Evolutionary conservation across 345 rosid species (phyloP), one percentile per base, ranked within the genome.

Genomic region (Capsella bursapastoris): DNA sequence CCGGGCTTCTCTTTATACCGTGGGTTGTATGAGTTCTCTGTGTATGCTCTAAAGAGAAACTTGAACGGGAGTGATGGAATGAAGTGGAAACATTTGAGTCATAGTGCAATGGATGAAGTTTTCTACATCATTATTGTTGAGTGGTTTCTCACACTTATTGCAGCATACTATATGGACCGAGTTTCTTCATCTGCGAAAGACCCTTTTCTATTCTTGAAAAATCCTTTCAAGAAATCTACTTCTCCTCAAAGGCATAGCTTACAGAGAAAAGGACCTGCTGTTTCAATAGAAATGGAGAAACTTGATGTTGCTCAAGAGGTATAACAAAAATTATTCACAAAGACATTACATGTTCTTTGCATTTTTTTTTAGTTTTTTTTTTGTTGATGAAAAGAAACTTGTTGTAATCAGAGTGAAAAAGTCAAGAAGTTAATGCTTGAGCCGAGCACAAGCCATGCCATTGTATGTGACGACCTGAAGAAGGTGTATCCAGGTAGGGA

Each of bases 1-100:
- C 98, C 98, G 22, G 97, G 97, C 44, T 94, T 91, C 55, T 71
- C 97, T 67, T 70, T 94, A 18, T 90, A 64, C 55, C 97, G 97
- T 45, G 97, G 98, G n/a, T 61, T 94, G 66, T 94, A 91, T 11
- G 97, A 94, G 79, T 85, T 94, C 28, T 80, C 87, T 0, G 82
- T 81, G 45, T 87, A 83, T 70, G 66, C 97, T 47, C 77, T 85
- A 29, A 56, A 5, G 1, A 95, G 88, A 15, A 66, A 68, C 82
- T 67, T 66, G 41, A 80, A 77, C 76, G 92, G 89, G 34, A 90
- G 75, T 5, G 49, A 78, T 76, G 97, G 98, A 51, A 90, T 94
- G 90, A 81, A 40, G 40, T 91, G 97, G 98, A 31, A 73, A 49
- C 57, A 90, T 82, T 70, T 94, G 56, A 80, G 78, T 74, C 84